A percentile compares a stretch with the other conserved stretches of the same genome.
Conservation (phyloP, 2,329 filamentous ascomycete species). For the Colletotrichum sansevieriae region DNA sequence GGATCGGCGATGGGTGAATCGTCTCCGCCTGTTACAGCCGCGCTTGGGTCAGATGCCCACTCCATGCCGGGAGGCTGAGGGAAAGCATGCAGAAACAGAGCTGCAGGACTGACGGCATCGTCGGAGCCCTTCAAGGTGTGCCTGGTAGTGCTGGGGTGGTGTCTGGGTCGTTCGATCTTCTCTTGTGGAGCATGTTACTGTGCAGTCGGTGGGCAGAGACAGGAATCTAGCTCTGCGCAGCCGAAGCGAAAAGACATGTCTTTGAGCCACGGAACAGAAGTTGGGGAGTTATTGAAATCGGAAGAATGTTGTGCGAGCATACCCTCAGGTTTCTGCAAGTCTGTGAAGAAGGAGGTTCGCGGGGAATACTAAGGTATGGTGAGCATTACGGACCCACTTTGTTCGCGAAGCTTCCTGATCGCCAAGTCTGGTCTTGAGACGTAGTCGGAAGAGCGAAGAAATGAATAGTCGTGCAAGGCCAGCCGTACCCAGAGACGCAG, state of each 20-base stretch:
- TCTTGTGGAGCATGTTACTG: neutral
- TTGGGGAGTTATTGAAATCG: conserved; percentile 10
- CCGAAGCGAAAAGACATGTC: too few relatives aligned
- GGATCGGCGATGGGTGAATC: conserved; percentile 41
- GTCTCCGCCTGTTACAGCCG: conserved; percentile 34
- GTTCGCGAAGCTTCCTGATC: conserved; percentile 16
- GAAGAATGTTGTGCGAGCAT: conserved; percentile 10
- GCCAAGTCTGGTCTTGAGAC: neutral
- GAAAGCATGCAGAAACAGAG: conserved; percentile 32
- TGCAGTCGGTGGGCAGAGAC: too few relatives aligned
- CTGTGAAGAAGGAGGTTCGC: neutral
- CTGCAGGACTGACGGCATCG: conserved; percentile 28
- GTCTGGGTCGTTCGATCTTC: neutral
- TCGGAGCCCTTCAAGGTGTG: conserved; percentile 5
- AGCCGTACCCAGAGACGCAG: neutral
- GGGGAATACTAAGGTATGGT: neutral
- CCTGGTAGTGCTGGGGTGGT: neutral
- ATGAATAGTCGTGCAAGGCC: neutral
- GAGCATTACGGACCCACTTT: neutral
- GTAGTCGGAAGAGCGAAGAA: neutral
- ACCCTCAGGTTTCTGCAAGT: conserved; percentile 13
- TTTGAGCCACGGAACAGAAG: neutral
- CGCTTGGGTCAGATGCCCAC: conserved; percentile 38
- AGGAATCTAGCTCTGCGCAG: too few relatives aligned
- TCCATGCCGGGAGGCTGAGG: conserved; percentile 31